Evolutionary conservation across 2,329 filamentous ascomycete species (phyloP), one percentile per base, ranked within the genome.

Genomic region (Huntiella omanensis): DNA sequence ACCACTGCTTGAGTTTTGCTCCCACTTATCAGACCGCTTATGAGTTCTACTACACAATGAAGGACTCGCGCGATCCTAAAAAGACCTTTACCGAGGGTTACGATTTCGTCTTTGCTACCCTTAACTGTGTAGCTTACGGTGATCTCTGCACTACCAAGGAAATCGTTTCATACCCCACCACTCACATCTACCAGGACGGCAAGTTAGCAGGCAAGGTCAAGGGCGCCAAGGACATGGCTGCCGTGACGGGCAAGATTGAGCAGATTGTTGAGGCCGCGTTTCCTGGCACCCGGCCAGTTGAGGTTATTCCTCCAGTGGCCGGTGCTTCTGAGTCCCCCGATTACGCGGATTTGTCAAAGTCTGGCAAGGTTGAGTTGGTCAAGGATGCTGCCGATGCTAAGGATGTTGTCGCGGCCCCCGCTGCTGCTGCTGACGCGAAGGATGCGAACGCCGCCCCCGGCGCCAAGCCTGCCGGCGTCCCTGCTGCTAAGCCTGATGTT

Each of bases 1-100:
- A 70, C 40, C 85, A 94, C 61, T 95, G 87, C 65, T 71, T 71
- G 59, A 67, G 71, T 43, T 83, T 85, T 56, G 85, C 83, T 45
- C 91, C 91, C 5, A 79, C 75, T 43, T 95, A 77, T 69, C 86
- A 96, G 63, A 95, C 87, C 4, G 62, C 88, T 11, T 94, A 96
- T 68, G 91, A 98, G 64, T 95, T 79, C 62, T 98, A 95, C 66
- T 67, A 84, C 65, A 95, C 87, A 34, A 91, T 84, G 34, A 79
- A 85, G 55, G 64, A 79, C 59, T 55, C 67, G 64, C 54, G 72
- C 64, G 63, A 71, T 64, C 55, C 67, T 59, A 52, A 74, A 63
- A 64, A 69, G 36, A 62, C 64, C 22, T 95, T 95, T 57, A 77
- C 78, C 32, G 70, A 78, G 46, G 91, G 77, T 60, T 96, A 96